Base-by-base conservation (phyloP, 495 filamentous ascomycete genomes). In the Annulohypoxylon maeteangense region DNA sequence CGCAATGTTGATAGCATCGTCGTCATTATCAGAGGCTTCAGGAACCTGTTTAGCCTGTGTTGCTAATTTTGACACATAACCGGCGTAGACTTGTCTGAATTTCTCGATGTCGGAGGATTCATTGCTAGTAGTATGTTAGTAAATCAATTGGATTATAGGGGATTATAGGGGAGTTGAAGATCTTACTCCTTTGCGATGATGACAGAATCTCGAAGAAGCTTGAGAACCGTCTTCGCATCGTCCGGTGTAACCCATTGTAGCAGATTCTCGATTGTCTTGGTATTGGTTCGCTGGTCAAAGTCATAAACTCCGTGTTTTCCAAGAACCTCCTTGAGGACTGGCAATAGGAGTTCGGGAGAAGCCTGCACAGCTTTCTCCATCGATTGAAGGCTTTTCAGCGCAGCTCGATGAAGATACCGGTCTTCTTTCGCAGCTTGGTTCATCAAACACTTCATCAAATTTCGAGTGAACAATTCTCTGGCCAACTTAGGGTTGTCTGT, bases 261-360 rank as follows among this genome's bases (percentile, higher is more conserved):
- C 3, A 97, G 82, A 68, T 87, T 90, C 68, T 94, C 92, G 0
- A 97, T 80, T 0, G 92, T 97, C 81, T 97, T 97, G 0, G 91
- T 93, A 77, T 92, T 97, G 6, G 94, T 97, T 18, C 90, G 81
- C 31, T 91, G 88, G 76, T 98, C 96, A 75, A 98, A 96, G 77
- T 90, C 92, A 55, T 93, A 85, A 0, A 86, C 83, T 2, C 92
- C 93, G 38, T 89, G 78, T 44, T 89, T 87, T 44, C 87, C 85
- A 54, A 95, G 85, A 7, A 99, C 80, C 16, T 87, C 85, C 1
- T 82, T 81, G 20, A 97, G 77, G 4, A 94, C 81, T 3, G 82
- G 79, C 0, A 87, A 79, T 11, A 91, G 84, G 7, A 89, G 79
- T 18, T 81, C 81, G 5, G 92, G 90, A 18, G 92, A 81, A 7